Conservation (phyloP, 345 rosid species). For the Citrus mangshanensis region DNA sequence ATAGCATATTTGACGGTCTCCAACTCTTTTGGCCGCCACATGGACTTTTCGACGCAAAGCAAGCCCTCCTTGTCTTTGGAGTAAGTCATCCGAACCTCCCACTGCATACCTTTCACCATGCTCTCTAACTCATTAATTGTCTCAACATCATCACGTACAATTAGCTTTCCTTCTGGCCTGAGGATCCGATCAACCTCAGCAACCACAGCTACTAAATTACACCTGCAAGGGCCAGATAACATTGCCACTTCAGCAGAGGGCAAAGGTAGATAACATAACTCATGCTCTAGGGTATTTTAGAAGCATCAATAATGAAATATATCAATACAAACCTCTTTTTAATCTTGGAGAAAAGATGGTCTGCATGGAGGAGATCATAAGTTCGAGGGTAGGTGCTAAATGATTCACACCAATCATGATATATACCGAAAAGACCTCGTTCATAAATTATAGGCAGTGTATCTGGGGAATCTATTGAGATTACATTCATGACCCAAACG, state of each 20-base stretch:
- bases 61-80: slow-evolving; percentile 79
- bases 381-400: slow-evolving; percentile 97
- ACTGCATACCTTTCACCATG: slow-evolving; percentile 58
- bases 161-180: slow-evolving; percentile 84
- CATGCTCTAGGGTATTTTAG: not conserved
- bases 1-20: slow-evolving; percentile 63
- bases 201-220: slow-evolving; percentile 62
- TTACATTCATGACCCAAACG: slow-evolving; percentile 96
- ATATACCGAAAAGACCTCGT: slow-evolving; percentile 88
- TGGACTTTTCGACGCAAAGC: slow-evolving; percentile 76
- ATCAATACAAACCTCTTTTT: slow-evolving; percentile 52
- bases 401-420: slow-evolving; percentile 98
- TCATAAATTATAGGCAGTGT: slow-evolving; percentile 88
- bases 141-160: slow-evolving; percentile 67
- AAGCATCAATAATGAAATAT: not conserved
- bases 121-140: slow-evolving; percentile 59
- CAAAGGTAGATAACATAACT: not conserved
- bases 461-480: slow-evolving; percentile 81
- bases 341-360: slow-evolving; percentile 87
- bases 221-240: slow-evolving; percentile 37
- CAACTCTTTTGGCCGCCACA: slow-evolving; percentile 72
- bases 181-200: slow-evolving; percentile 89
- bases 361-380: slow-evolving; percentile 94
- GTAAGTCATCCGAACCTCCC: slow-evolving; percentile 81
- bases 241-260: not conserved